phyloP scores from a whole-genome alignment of 495 filamentous ascomycete species.

The Neurospora hispaniola region DNA sequence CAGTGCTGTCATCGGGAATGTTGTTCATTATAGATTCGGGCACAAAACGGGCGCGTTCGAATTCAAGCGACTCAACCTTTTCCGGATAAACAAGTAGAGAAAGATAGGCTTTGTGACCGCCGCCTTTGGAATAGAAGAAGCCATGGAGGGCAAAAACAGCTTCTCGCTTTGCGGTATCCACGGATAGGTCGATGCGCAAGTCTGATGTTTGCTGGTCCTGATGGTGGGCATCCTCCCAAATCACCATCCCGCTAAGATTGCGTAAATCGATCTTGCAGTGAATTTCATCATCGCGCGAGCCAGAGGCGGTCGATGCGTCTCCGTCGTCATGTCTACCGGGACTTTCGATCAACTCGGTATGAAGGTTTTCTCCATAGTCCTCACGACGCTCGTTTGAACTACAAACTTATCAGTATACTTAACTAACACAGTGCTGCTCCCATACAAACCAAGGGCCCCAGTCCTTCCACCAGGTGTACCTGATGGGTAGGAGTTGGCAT shows the following conservation, averaged over 20 bases:
- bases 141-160: conserved; percentile 2
- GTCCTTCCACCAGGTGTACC: conserved; percentile 6
- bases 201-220: conserved; percentile 2
- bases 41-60: not conserved
- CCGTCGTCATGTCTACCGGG: not conserved
- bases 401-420: not conserved
- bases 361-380: not conserved
- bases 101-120: not conserved
- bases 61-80: not conserved
- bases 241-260: not conserved
- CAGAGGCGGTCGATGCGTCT: not conserved
- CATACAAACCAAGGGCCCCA: conserved; percentile 3
- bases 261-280: conserved; percentile 2
- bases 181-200: not conserved
- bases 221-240: not conserved
- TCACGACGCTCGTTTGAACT: conserved; percentile 3
- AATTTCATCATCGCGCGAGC: not conserved
- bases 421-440: not conserved
- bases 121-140: not conserved
- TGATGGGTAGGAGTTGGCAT: conserved; percentile 2
- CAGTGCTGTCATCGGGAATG: not conserved
- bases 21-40: not conserved
- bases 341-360: not conserved
- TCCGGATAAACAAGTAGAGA: conserved; percentile 2
- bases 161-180: not conserved